Evolutionary conservation across 2,329 filamentous ascomycete genomes (phyloP), one percentile per base, ranked within the genome.

Genomic region (Zymoseptoria passerinii): DNA sequence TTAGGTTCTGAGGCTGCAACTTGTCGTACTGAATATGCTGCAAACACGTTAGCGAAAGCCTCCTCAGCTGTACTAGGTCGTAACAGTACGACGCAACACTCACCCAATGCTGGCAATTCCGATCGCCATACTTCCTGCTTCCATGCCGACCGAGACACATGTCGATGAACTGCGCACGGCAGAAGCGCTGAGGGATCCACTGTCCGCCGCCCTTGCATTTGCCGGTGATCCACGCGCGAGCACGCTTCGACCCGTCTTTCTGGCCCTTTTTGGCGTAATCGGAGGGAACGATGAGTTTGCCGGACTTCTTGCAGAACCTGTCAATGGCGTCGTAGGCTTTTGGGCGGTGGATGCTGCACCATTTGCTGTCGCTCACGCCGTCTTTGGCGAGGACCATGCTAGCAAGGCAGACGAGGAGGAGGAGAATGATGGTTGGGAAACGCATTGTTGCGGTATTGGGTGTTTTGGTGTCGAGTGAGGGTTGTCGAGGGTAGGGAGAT

Each of bases 271-370:
- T 29, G 6, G 49, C 49, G 19, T 27, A 50, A 8, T 20, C 8
- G 23, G 50, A 52, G 3, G 50, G 50, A 3, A 52, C 13, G 19
- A 27, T 23, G 19, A 52, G 19, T 20, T 9, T 23, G 3, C 35
- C 13, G 50, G 50, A 18, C 9, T 52, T 29, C n/a, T 13, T 8
- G 50, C 55, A 57, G 28, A 57, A 49, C 4, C 18, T 48, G 50
- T 52, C 29, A 19, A 57, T 57, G 10, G 55, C 55, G 16, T 16
- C n/a, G 50, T 48, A 28, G 35, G 52, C 52, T 23, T 52, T 53
- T 8, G 40, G 40, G 29, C 52, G 20, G 13, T 48, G 27, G 18
- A 19, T 49, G 19, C 50, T 28, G 55, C 55, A 57, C 19, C 8
- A 20, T 8, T 6, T 7, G 20, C 28, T 10, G 50, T 20, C 19